phyloP scores from a whole-genome alignment of 495 filamentous ascomycete species.

The Podospora fimiseda region DNA sequence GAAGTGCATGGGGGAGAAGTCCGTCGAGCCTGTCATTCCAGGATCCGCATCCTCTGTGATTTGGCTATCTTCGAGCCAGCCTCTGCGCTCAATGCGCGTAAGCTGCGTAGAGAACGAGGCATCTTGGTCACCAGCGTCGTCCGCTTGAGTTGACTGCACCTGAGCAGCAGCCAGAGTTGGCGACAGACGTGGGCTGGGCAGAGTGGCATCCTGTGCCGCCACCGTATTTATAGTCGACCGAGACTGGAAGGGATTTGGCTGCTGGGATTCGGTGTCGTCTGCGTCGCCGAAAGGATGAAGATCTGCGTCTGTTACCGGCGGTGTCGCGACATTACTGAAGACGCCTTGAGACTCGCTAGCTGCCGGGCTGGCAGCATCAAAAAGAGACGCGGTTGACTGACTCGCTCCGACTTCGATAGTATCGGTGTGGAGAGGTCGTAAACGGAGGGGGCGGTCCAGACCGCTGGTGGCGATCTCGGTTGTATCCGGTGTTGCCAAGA shows the following conservation, averaged over 20 bases:
- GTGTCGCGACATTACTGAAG: slow-evolving; percentile 52
- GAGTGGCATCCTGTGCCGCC: slow-evolving; percentile 75
- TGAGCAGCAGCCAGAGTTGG: slow-evolving; percentile 80
- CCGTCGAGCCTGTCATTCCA: slow-evolving; percentile 5
- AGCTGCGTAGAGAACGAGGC: slow-evolving; percentile 23
- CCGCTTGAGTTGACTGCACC: slow-evolving; percentile 32
- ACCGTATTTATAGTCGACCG: slow-evolving; percentile 52
- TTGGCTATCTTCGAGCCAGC: slow-evolving; percentile 26
- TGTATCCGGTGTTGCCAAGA: slow-evolving; percentile 45
- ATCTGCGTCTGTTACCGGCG: slow-evolving; percentile 48
- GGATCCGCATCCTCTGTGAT: slow-evolving; percentile 22
- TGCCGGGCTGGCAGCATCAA: slow-evolving; percentile 40
- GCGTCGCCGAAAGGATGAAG: slow-evolving; percentile 43
- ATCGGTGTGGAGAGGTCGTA: slow-evolving; percentile 30
- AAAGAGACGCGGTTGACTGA: slow-evolving; percentile 39
- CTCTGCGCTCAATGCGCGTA: slow-evolving; percentile 13
- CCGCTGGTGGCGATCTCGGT: slow-evolving; percentile 28
- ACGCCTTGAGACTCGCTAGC: slow-evolving; percentile 39
- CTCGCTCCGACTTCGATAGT: slow-evolving; percentile 34
- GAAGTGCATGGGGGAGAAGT: slow-evolving; percentile 15
- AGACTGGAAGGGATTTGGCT: slow-evolving; percentile 28
- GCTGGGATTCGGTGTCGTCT: slow-evolving; percentile 36
- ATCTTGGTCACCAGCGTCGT: slow-evolving; percentile 35
- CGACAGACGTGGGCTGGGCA: slow-evolving; percentile 91
- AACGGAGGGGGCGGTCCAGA: slow-evolving; percentile 25